A percentile compares a stretch with the other conserved stretches of the same genome.
Evolutionary conservation across 31 red algal species (phyloP).

Genomic region (Pterothamnion heteromorphum): DNA sequence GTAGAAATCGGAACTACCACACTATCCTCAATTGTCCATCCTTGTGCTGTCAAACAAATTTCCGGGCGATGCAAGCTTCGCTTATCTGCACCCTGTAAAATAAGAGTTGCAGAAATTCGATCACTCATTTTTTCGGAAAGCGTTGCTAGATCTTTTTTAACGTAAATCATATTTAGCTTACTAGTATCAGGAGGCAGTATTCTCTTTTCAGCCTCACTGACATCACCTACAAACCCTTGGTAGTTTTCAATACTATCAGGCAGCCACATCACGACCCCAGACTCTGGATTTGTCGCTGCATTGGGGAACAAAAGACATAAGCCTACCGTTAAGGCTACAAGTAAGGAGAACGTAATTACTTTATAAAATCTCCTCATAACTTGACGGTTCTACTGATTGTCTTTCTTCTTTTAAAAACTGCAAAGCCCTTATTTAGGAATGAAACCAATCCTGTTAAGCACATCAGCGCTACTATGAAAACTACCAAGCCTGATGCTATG

Average conservation of each 20-base stretch:
- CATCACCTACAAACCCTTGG: background rate
- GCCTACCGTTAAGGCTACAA: background rate
- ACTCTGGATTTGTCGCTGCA: background rate
- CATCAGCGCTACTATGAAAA: background rate
- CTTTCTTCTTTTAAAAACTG: background rate
- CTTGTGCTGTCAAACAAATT: background rate
- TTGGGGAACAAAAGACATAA: background rate
- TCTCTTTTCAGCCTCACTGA: background rate
- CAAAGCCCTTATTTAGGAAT: background rate
- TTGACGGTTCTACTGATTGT: background rate
- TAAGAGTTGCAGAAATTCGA: background rate
- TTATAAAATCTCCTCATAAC: background rate
- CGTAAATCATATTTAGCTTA: background rate
- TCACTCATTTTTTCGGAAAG: background rate
- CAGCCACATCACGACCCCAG: background rate
- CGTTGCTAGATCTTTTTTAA: background rate
- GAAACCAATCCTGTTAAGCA: background rate
- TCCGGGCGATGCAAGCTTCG: background rate
- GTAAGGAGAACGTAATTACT: background rate
- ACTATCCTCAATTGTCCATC: background rate
- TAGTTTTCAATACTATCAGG: background rate
- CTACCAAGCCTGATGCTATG: background rate
- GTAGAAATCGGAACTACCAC: background rate
- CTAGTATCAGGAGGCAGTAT: background rate
- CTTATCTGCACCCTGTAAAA: background rate